Evolutionary conservation across 2,329 filamentous ascomycete species (phyloP).

Genomic region (Magnaporthales sp.): DNA sequence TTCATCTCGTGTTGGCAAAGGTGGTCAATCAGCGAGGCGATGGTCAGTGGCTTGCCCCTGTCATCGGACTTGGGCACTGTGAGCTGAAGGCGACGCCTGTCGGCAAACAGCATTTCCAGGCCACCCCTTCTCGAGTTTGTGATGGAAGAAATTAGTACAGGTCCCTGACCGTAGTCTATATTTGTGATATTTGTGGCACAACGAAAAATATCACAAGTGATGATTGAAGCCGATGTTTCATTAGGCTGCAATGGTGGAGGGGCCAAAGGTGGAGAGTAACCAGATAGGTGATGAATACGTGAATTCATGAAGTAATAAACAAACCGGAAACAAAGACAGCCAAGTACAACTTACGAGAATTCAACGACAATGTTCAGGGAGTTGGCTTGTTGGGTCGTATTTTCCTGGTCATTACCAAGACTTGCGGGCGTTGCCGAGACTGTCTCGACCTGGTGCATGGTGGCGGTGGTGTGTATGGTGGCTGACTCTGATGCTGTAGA

Average conservation of each 20-base stretch:
- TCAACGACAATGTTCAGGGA: conserved; percentile 8
- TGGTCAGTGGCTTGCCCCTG: conserved; percentile 52
- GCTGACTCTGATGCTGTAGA: not conserved
- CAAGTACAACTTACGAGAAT: conserved; percentile 9
- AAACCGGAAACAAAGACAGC: conserved; percentile 1
- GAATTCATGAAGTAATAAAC: not conserved
- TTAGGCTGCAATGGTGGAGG: not conserved
- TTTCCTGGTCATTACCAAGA: not conserved
- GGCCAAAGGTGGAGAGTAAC: not conserved
- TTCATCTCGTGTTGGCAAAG: conserved; percentile 79
- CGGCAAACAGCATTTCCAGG: conserved; percentile 86
- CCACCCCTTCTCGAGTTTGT: conserved; percentile 56
- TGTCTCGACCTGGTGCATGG: not conserved
- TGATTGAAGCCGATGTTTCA: no score
- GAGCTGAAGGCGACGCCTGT: conserved; percentile 66
- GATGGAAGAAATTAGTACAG: conserved; percentile 5
- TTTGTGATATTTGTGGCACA: not conserved
- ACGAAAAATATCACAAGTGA: no score
- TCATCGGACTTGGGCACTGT: conserved; percentile 53
- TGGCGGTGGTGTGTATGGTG: not conserved
- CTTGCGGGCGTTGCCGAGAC: not conserved
- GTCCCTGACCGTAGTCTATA: not conserved
- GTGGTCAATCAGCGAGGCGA: conserved; percentile 69
- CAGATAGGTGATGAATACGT: not conserved
- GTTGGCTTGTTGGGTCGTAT: not conserved